Percentiles rank a stretch among this genome's conserved stretches.
phyloP scores from a whole-genome alignment of 2,329 filamentous ascomycete genomes.

The Monosporascus sp. region DNA sequence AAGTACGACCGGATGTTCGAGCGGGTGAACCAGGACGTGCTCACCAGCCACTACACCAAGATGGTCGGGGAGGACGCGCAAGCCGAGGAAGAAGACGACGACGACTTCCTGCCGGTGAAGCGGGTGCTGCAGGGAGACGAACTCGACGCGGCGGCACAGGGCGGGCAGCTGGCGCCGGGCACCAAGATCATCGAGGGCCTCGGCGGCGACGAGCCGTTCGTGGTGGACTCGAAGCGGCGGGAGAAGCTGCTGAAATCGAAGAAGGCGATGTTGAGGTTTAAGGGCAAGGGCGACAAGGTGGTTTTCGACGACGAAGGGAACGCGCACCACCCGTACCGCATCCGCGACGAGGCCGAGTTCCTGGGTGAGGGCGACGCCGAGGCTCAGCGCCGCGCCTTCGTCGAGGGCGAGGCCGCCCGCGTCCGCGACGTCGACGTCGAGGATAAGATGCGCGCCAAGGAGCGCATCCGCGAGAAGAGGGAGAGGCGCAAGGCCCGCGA shows the following conservation, averaged over 20 bases:
- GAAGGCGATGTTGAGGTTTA: conserved; percentile 88
- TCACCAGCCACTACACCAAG: conserved; percentile 90
- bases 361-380: conserved; percentile 67
- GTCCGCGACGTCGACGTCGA: conserved; percentile 70
- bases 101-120: conserved; percentile 85
- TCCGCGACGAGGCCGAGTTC: conserved; percentile 82
- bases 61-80: conserved; percentile 60
- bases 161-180: conserved; percentile 33
- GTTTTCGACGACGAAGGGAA: conserved; percentile 91
- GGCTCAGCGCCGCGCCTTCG: conserved; percentile 69
- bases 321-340: conserved; percentile 78
- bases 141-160: conserved; percentile 43
- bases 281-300: conserved; percentile 77
- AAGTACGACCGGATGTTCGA: conserved; percentile 99
- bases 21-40: conserved; percentile 87
- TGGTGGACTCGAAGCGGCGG: conserved; percentile 90
- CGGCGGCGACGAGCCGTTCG: conserved; percentile 64
- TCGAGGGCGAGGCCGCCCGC: conserved; percentile 67
- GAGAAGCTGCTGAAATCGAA: conserved; percentile 95
- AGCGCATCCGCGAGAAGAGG: conserved; percentile 71
- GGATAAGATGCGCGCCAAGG: conserved; percentile 76
- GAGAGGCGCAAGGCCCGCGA: conserved; percentile 63
- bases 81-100: conserved; percentile 42
- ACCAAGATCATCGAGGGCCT: conserved; percentile 61
- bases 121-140: conserved; percentile 72